Base-by-base conservation (phyloP, 306 rosid genomes). In the Fagus crenata region DNA sequence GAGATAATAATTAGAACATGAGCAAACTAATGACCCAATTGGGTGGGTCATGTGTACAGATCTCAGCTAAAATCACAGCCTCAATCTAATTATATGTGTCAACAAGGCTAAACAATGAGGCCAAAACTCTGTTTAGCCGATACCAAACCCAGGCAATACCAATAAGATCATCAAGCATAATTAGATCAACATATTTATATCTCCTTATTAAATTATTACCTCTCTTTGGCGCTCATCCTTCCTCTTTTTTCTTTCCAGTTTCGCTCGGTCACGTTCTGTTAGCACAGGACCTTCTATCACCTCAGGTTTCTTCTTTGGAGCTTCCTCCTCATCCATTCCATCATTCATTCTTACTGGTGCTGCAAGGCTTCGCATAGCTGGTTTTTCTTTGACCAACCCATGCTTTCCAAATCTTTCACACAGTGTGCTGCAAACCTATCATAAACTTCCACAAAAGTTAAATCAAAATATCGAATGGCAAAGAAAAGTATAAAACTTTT, bases 141-240 rank as follows among this genome's bases (percentile, higher is more conserved):
- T 39, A 37, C 49, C 70, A 17, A 65, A 65, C 28, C 46, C 70
- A 7, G n/a, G 32, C 70, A 37, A 33, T 63, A 6, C 41, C 69
- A 63, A 63, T 17, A 37, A 37, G 43, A 65, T 37, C 5, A 41
- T 37, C 37, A 32, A 9, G 18, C n/a, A 69, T 49, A 17, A 37
- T 17, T 28, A 33, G 11, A 8, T 4, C 31, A 18, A 31, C n/a
- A 73, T 71, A 61, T 6, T 64, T 32, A 14, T 6, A 9, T 60
- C 68, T 42, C 12, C 17, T 1, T 49, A 14, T 1, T 5, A 69
- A 69, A 81, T 59, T n/a, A 46, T 60, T 42, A 94, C 98, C 97
- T 95, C 99, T 85, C 99, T 87, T 80, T 92, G 96, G 42, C 99
- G 96, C 46, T 95, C 99, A 0, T 95, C 97, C 83, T 95, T 92